Conservation (phyloP, 2,329 filamentous ascomycete species). For the Daldinia sp. region DNA sequence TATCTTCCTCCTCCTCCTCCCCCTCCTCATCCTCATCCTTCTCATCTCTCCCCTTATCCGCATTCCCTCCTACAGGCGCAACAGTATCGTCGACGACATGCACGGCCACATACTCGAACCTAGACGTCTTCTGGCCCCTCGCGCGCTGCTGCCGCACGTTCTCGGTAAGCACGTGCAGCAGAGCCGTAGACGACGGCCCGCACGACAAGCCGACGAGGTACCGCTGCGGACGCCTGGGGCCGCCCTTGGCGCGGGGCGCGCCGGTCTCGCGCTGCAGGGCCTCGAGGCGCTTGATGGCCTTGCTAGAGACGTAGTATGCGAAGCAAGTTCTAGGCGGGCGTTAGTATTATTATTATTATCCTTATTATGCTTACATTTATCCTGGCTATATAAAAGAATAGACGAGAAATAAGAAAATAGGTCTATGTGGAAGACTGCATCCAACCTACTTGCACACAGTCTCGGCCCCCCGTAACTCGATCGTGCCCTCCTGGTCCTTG, state of each 20-base stretch:
- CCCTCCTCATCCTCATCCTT: not conserved
- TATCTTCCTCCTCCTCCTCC: not conserved
- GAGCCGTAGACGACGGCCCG: conserved; percentile 81
- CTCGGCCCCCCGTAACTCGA: conserved; percentile 50
- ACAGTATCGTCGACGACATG: conserved; percentile 62
- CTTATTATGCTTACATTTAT: not conserved
- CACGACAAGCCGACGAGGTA: conserved; percentile 86
- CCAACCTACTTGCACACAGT: conserved; percentile 48
- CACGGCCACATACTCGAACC: conserved; percentile 74
- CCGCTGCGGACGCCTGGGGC: conserved; percentile 56
- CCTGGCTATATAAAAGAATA: not conserved
- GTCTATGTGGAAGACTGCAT: not conserved
- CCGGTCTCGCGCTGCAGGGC: conserved; percentile 63
- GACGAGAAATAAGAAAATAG: not conserved
- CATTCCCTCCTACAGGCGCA: not conserved
- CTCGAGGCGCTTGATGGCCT: conserved; percentile 79
- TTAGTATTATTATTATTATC: not conserved
- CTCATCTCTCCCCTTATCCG: not conserved
- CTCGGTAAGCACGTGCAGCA: conserved; percentile 80
- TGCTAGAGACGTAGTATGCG: conserved; percentile 79
- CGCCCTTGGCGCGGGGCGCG: conserved; percentile 35
- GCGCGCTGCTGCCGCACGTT: conserved; percentile 75
- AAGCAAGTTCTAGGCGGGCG: conserved; percentile 75
- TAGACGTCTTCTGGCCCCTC: conserved; percentile 62
- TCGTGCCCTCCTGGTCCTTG: conserved; percentile 48